Evolutionary conservation across 2,329 filamentous ascomycete genomes (phyloP).

Genomic region (Lasiodiplodia theobromae): DNA sequence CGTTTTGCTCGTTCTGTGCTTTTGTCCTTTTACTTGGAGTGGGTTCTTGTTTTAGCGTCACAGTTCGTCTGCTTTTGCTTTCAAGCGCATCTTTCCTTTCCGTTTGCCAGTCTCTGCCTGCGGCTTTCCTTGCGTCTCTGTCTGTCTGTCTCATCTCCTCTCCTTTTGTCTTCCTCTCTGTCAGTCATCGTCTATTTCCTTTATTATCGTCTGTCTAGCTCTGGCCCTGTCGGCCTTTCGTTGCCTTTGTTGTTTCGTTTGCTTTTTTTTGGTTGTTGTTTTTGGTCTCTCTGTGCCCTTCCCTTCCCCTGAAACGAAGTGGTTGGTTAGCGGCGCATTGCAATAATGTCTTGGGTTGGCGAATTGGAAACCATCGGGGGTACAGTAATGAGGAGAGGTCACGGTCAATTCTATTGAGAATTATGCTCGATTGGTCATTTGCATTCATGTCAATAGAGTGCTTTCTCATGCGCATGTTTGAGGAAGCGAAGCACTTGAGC

Average conservation of each 20-base stretch:
- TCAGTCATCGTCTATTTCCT: background rate
- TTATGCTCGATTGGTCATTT: background rate
- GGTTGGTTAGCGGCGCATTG: background rate
- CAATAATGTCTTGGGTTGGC: background rate
- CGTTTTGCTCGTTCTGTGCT: background rate
- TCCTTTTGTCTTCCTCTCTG: background rate
- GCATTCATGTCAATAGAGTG: background rate
- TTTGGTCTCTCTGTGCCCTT: background rate
- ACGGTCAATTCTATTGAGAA: background rate
- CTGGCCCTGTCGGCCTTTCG: background rate
- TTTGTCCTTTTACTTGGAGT: background rate
- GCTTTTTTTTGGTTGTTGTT: too few relatives aligned
- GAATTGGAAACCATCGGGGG: background rate
- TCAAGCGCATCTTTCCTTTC: background rate
- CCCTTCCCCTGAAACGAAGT: background rate
- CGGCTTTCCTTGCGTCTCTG: background rate
- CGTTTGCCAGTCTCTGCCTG: background rate
- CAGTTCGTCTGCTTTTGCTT: background rate
- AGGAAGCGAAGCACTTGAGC: background rate
- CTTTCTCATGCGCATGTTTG: background rate
- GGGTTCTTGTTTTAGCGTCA: background rate
- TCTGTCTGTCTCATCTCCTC: background rate
- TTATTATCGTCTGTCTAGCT: background rate
- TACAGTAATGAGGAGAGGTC: background rate
- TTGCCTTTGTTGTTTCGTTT: too few relatives aligned